Evolutionary conservation across 345 rosid species (phyloP), one percentile per base, ranked within the genome.

Genomic region (Linum tenue): DNA sequence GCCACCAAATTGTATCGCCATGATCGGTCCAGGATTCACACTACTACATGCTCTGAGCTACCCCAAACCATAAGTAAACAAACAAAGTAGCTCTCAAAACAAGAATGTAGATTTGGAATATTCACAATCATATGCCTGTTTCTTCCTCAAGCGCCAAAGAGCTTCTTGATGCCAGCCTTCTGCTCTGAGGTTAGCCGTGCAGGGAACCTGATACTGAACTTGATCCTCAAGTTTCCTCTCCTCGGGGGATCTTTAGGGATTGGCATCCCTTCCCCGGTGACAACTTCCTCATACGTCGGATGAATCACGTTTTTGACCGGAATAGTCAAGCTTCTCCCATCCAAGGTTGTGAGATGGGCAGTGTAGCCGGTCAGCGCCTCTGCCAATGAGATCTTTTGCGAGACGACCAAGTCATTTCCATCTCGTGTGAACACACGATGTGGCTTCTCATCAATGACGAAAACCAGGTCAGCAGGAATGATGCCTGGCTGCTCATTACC

Each of bases 141-240:
- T 3, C 39, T 41, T 37, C 64, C 64, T 77, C 72, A 77, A 16
- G 65, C 37, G 42, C 75, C 81, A 58, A 81, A 63, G 63, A 81
- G 77, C 70, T 76, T 76, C 70, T 77, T 81, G 67, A 81, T 73
- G 36, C 88, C 84, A 39, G 77, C 68, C 67, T 84, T 84, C 78
- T 81, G 85, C 66, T 84, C 88, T 2, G 77, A 51, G 7, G 75
- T 77, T 66, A 62, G 39, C 62, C 50, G 17, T 0, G 42, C 42
- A 39, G 51, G 22, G 5, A 41, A 58, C 31, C 31, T 22, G 31
- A 22, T 22, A 22, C 31, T 22, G 31, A 22, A 22, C 31, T 22
- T 22, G 31, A 22, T 22, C 31, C 31, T 22, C 31, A 22, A 22
- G 31, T 22, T 22, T 22, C 31, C 31, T 22, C 31, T 22, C 31